Evolutionary conservation across 768 basidiomycete species (phyloP).

Genomic region (Hysterangium stoloniferum): DNA sequence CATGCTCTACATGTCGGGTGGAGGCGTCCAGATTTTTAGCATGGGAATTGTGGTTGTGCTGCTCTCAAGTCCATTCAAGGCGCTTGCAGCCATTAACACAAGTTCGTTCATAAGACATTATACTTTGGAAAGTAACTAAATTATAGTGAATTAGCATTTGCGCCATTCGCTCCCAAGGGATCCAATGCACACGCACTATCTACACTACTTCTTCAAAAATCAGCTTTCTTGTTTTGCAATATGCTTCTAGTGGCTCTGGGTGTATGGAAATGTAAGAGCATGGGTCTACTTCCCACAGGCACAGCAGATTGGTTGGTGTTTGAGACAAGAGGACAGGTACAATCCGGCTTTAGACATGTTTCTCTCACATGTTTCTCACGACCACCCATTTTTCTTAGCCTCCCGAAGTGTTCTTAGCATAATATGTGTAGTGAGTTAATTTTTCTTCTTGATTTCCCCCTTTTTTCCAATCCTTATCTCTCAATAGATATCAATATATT

Average conservation of each 20-base stretch:
- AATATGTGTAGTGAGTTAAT: too few species aligned
- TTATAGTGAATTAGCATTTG: conserved; percentile 43
- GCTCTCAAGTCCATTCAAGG: conserved; percentile 78
- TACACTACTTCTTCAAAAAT: conserved; percentile 61
- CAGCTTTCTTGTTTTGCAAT: conserved; percentile 66
- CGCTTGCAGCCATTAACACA: conserved; percentile 67
- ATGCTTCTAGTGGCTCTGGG: conserved; percentile 74
- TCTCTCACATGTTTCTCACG: background rate
- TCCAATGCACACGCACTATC: conserved; percentile 37
- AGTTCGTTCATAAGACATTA: conserved; percentile 38
- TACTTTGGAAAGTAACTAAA: background rate
- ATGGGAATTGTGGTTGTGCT: conserved; percentile 96
- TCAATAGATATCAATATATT: too few species aligned
- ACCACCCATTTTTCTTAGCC: background rate
- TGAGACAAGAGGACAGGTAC: conserved; percentile 66
- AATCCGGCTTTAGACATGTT: too few species aligned
- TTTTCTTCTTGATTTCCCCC: too few species aligned
- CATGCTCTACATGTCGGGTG: conserved; percentile 98
- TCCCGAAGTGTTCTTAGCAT: conserved; percentile 9
- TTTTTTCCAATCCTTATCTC: too few species aligned
- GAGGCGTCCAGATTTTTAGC: conserved; percentile 93
- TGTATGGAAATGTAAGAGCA: conserved; percentile 86
- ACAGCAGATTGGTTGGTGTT: conserved; percentile 95
- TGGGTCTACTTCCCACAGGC: conserved; percentile 87
- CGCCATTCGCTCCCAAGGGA: conserved; percentile 50